Evolutionary conservation across 768 basidiomycete species (phyloP), one percentile per base, ranked within the genome.

Genomic region (Mycena maculata): DNA sequence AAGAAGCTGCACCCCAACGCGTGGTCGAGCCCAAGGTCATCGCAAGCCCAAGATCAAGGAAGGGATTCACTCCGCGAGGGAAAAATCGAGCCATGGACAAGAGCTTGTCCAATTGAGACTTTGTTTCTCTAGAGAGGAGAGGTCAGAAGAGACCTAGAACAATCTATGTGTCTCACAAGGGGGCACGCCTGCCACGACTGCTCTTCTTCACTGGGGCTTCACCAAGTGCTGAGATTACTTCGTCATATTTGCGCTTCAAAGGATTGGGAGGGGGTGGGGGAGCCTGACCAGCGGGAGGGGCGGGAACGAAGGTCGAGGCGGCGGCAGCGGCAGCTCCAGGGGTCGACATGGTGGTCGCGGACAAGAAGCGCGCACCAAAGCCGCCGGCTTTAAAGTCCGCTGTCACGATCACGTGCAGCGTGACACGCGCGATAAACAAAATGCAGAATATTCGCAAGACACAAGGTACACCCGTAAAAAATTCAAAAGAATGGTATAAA

Each of bases 221-320:
- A 2, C 49, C 60, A 2, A 50, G 33, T 3, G 25, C 4, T 2
- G 47, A 22, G 3, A 60, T 3, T 4, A 53, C 25, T 27, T 61
- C 28, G 20, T 52, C 49, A 30, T 9, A 61, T n/a, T 52, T 53
- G 11, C 60, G 39, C n/a, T 61, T 61, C n/a, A n/a, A n/a, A n/a
- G n/a, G n/a, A n/a, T n/a, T n/a, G n/a, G n/a, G n/a, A n/a, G n/a
- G n/a, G n/a, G n/a, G n/a, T n/a, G n/a, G n/a, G n/a, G n/a, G n/a
- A n/a, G n/a, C n/a, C n/a, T n/a, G n/a, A n/a, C n/a, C n/a, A n/a
- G n/a, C n/a, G n/a, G n/a, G n/a, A n/a, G n/a, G n/a, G n/a, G n/a
- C n/a, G 9, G 48, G 7, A 10, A 25, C 15, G 48, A 25, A 30
- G 48, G 44, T 22, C 3, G 22, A 7, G 25, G 48, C 4, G 48